Evolutionary conservation across 139 green algal genomes (phyloP).

Genomic region (Volvox africanus): DNA sequence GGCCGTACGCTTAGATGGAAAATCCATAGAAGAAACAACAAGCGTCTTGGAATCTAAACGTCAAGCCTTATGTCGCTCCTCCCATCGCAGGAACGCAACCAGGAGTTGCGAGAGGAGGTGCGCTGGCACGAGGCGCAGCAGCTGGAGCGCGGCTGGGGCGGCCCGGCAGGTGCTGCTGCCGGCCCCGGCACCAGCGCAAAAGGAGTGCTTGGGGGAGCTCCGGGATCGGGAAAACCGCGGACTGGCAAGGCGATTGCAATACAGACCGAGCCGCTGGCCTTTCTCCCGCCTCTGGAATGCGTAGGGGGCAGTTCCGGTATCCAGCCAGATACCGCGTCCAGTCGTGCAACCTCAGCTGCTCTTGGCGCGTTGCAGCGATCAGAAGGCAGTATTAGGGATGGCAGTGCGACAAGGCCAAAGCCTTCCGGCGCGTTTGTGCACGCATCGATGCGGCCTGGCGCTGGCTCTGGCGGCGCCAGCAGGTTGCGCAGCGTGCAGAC

Average conservation of each 20-base stretch:
- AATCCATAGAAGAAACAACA: too few species aligned
- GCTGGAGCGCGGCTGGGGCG: conserved; percentile 54
- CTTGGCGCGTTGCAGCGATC: not conserved
- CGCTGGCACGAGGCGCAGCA: conserved; percentile 79
- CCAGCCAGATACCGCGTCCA: not conserved
- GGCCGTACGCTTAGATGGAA: too few species aligned
- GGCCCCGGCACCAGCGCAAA: conserved; percentile 26
- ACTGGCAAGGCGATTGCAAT: not conserved
- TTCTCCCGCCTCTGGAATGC: not conserved
- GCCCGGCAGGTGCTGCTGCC: conserved; percentile 9
- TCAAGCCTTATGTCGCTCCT: too few species aligned
- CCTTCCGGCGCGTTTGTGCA: not conserved
- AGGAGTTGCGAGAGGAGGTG: conserved; percentile 83
- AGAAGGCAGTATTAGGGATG: not conserved
- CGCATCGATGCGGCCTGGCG: not conserved
- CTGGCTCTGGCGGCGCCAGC: too few species aligned
- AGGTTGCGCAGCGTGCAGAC: conserved; percentile 1
- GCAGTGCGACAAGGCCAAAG: conserved; percentile 5
- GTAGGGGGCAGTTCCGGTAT: not conserved
- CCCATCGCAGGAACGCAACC: conserved; percentile 66
- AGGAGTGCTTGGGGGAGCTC: too few species aligned
- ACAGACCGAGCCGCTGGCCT: conserved; percentile 3
- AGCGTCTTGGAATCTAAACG: too few species aligned
- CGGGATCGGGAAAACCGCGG: not conserved
- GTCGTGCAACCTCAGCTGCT: not conserved